Evolutionary conservation across 1,284 basidiomycete species (phyloP).

Genomic region (Cerioporus squamosus): DNA sequence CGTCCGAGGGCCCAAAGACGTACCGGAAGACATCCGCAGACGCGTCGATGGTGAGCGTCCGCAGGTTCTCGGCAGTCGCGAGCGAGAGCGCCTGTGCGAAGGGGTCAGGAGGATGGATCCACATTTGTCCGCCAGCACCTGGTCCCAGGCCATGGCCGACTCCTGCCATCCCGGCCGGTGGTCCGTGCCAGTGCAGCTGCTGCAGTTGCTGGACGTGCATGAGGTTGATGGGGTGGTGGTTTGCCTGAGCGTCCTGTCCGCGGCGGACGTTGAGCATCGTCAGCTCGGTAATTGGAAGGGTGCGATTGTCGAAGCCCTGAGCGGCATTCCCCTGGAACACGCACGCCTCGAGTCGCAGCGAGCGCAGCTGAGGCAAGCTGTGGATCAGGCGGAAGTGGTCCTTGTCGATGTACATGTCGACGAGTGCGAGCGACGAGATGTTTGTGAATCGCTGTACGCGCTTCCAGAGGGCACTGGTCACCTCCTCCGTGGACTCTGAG

Average conservation of each 20-base stretch:
- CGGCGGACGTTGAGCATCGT: constrained; percentile 35
- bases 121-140: neutral
- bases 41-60: constrained; percentile 40
- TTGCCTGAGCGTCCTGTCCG: constrained; percentile 1
- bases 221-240: neutral
- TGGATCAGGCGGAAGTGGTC: constrained; percentile 39
- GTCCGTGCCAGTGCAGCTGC: too few species aligned
- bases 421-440: constrained; percentile 38
- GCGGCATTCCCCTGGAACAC: constrained; percentile 27
- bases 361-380: constrained; percentile 37
- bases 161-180: too few species aligned
- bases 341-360: constrained; percentile 41
- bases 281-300: too few species aligned
- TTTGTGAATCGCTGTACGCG: constrained; percentile 36
- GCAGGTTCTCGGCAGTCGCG: constrained; percentile 38
- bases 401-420: constrained; percentile 37
- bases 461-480: constrained; percentile 34
- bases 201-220: constrained; percentile 6
- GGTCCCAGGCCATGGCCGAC: neutral
- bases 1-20: constrained; percentile 31
- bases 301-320: constrained; percentile 30
- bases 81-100: constrained; percentile 31
- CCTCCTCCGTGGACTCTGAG: neutral
- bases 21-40: constrained; percentile 42
- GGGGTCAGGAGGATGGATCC: constrained; percentile 3